Evolutionary conservation across 139 green algal genomes (phyloP), one percentile per base, ranked within the genome.

Genomic region (Zygnema circumcarinatum): DNA sequence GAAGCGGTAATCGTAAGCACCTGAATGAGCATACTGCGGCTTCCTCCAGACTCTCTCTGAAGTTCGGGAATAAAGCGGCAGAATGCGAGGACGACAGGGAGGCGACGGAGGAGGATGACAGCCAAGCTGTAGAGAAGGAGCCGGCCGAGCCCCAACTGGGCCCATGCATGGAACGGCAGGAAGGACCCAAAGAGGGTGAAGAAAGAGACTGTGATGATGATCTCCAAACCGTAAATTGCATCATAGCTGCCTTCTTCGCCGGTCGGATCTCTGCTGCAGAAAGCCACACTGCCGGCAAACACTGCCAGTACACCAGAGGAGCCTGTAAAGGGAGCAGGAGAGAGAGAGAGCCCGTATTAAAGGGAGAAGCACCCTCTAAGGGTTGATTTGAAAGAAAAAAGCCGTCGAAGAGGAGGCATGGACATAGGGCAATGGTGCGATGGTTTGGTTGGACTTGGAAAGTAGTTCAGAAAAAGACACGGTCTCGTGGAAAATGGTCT

Each of bases 101-200:
- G 35, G 25, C 82, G 62, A 3, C 67, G 68, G 16, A 88, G 38
- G 22, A 88, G 31, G 32, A 83, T 35, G 3, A 67, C 62, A 22
- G 75, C 21, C 1, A 72, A n/a, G 38, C 32, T 69, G 31, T 67
- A 88, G 67, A 82, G 67, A 0, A 54, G 20, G 1, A 88, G 82
- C 25, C 82, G 82, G 16, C 33, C 31, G 68, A 83, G 3, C 41
- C 82, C 82, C 69, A 88, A 40, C 32, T 29, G n/a, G 22, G 16
- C 33, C 82, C 82, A 88, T 2, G 68, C 68, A 35, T 21, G 20
- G 29, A 68, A 88, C 47, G 82, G 82, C 31, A 88, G 67, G 32
- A 84, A 22, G 2, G 82, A 47, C 69, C 82, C 82, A 20, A 88
- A 84, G 67, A 74, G 79, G 67, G 54, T 83, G 38, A 88, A 88